These are phyloP conservation scores for Rubia occidens DNA, from an alignment of 305 asterid species.

Conservation along the genomic window DNA sequence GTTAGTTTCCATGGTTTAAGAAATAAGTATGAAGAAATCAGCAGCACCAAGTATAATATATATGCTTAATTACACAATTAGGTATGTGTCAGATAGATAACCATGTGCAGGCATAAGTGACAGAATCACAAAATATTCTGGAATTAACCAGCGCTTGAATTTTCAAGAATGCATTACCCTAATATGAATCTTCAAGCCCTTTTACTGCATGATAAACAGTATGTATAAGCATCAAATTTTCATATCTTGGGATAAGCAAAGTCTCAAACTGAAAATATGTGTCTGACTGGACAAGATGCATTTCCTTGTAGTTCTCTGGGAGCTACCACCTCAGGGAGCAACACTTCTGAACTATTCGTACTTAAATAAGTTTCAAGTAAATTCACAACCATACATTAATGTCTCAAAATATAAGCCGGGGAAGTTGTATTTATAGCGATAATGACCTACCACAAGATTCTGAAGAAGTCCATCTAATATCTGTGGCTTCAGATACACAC, in stretches of 20 bases:
- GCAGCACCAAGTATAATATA: no score
- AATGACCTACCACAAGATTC: conserved; percentile 56
- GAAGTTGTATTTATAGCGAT: neutral
- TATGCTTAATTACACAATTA: no score
- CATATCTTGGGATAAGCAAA: no score
- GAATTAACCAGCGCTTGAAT: no score
- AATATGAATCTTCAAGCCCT: no score
- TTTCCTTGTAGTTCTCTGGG: neutral
- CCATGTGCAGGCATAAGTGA: no score
- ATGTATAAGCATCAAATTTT: no score
- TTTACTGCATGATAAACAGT: no score
- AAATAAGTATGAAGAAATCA: neutral
- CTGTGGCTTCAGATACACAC: conserved; percentile 88
- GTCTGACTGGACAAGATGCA: neutral
- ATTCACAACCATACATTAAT: neutral
- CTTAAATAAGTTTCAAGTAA: neutral
- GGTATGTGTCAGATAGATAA: no score
- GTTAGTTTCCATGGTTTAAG: neutral
- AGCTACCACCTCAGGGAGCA: neutral
- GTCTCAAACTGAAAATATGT: no score
- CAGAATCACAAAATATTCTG: no score
- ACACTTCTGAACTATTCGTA: neutral
- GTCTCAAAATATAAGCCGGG: neutral
- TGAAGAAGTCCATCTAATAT: conserved; percentile 68
- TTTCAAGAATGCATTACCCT: no score